These are phyloP conservation scores for Nakazawaea siamensis DNA, from an alignment of 805 yeast species.

Conservation along the genomic window DNA sequence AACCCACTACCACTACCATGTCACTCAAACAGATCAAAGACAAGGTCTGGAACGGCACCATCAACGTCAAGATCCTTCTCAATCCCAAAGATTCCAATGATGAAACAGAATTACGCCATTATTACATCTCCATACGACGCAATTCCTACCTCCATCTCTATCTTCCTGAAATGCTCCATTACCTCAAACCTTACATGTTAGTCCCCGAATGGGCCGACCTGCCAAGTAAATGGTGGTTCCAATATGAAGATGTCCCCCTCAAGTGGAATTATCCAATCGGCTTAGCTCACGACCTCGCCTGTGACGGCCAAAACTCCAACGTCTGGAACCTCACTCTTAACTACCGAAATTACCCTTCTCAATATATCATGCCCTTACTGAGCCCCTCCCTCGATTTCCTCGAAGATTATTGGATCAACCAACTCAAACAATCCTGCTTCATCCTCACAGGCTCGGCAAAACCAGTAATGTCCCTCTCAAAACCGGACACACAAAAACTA, in stretches of 20 bases:
- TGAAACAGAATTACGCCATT: conserved; percentile 14
- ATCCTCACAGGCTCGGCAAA: conserved; percentile 73
- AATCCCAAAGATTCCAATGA: conserved; percentile 16
- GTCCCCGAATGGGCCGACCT: conserved; percentile 14
- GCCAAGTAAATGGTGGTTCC: conserved; percentile 51
- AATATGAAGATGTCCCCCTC: conserved; percentile 49
- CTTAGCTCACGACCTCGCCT: too few species aligned
- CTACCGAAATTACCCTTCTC: conserved; percentile 33
- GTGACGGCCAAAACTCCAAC: too few species aligned
- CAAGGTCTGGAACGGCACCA: conserved; percentile 45
- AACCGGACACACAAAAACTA: conserved; percentile 45
- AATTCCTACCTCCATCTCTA: conserved; percentile 45
- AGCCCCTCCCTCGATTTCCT: conserved; percentile 17
- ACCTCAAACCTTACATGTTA: conserved; percentile 25
- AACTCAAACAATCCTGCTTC: conserved; percentile 74
- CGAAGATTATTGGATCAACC: conserved; percentile 60
- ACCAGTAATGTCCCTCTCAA: conserved; percentile 69
- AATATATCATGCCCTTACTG: conserved; percentile 31
- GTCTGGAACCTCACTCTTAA: conserved; percentile 41
- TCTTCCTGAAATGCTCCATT: conserved; percentile 26
- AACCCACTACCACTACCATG: background rate
- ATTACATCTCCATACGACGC: conserved; percentile 24
- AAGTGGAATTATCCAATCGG: conserved; percentile 79
- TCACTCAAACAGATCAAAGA: conserved; percentile 9
- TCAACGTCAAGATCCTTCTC: conserved; percentile 33